Conservation (phyloP, 768 basidiomycete genomes). For the Mycena floridula region DNA sequence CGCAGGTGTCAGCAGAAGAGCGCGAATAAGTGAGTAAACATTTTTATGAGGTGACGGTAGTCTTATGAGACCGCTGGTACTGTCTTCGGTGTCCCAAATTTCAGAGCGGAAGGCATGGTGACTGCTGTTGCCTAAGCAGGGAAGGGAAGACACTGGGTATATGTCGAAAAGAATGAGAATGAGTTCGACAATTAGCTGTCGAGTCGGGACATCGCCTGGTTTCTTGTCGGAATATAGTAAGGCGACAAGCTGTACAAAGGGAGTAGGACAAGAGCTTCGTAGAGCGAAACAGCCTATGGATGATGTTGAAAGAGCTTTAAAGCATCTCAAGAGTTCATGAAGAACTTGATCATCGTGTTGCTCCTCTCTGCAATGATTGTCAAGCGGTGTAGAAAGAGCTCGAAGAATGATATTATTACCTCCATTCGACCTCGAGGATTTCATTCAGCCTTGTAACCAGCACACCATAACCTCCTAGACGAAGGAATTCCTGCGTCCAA, state of each 20-base stretch:
- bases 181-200: constrained; percentile 87
- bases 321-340: constrained; percentile 86
- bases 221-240: constrained; percentile 97
- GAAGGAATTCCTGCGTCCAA: constrained; percentile 87
- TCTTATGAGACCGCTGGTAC: constrained; percentile 45
- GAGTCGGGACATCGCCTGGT: constrained; percentile 86
- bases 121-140: constrained; percentile 36
- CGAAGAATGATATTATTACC: constrained; percentile 34
- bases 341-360: constrained; percentile 96
- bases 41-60: constrained; percentile 71
- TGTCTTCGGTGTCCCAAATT: constrained; percentile 49
- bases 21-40: constrained; percentile 67
- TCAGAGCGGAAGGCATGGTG: constrained; percentile 34
- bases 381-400: neutral
- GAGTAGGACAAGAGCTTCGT: constrained; percentile 82
- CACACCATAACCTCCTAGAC: constrained; percentile 78
- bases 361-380: constrained; percentile 87
- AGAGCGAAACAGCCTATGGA: constrained; percentile 86
- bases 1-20: constrained; percentile 67
- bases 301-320: constrained; percentile 90
- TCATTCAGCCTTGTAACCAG: constrained; percentile 83
- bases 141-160: constrained; percentile 68
- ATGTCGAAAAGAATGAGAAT: constrained; percentile 85
- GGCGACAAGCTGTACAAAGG: constrained; percentile 76
- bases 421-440: constrained; percentile 93